A percentile compares a stretch with the other conserved stretches of the same genome.
phyloP scores from a whole-genome alignment of 148 eudicot genomes.

The Selenicereus undatus region DNA sequence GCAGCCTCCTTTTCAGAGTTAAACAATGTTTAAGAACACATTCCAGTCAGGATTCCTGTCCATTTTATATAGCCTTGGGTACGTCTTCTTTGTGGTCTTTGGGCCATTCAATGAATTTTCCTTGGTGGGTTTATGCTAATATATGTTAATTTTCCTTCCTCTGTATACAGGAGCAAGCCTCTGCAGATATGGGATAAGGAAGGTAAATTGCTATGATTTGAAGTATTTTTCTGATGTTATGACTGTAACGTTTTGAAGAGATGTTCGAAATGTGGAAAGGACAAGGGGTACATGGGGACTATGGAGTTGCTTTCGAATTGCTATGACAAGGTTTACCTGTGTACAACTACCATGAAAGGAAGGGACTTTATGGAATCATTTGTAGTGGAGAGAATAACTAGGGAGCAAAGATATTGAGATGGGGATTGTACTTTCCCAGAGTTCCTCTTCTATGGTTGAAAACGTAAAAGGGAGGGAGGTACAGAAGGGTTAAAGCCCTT shows the following conservation, averaged over 20 bases:
- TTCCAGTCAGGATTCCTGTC: conserved; percentile 94
- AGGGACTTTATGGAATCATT: too few relatives aligned
- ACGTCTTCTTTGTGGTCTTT: conserved; percentile 14
- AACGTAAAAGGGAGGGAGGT: neutral
- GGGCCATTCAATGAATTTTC: neutral
- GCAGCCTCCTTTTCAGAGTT: neutral
- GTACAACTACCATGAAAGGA: too few relatives aligned
- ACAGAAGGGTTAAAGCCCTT: too few relatives aligned
- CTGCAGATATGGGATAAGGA: conserved; percentile 99
- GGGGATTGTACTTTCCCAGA: neutral
- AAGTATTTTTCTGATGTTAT: neutral
- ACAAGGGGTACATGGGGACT: neutral
- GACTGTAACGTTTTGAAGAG: neutral
- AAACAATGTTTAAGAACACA: conserved; percentile 84
- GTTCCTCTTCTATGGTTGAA: neutral
- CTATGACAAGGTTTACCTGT: neutral
- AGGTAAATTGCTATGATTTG: conserved; percentile 36
- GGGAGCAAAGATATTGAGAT: neutral
- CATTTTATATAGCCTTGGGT: conserved; percentile 93
- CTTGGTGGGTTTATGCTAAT: neutral
- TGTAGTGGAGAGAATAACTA: neutral
- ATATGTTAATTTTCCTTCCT: neutral
- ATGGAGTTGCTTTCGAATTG: neutral
- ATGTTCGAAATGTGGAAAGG: neutral
- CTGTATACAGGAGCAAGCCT: conserved; percentile 80